phyloP scores from a whole-genome alignment of 495 filamentous ascomycete genomes.

The Usnea hakonensis region DNA sequence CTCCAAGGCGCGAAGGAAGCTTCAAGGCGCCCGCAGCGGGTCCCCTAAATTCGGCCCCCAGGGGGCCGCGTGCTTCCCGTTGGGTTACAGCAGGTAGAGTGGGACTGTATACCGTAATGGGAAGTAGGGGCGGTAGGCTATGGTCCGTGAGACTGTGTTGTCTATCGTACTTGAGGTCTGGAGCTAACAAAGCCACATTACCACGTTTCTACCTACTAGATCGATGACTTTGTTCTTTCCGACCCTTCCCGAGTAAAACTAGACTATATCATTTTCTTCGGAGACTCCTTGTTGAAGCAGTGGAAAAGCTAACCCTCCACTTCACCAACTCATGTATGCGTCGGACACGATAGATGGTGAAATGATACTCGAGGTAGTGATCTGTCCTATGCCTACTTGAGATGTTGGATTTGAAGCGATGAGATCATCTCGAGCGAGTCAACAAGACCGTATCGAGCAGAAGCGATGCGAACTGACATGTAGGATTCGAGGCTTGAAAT shows the following conservation, averaged over 20 bases:
- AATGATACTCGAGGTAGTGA: too few species aligned
- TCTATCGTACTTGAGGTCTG: not conserved
- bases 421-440: too few species aligned
- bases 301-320: not conserved
- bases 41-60: not conserved
- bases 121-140: too few species aligned
- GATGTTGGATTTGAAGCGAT: not conserved
- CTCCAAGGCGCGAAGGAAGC: not conserved
- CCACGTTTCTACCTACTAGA: too few species aligned
- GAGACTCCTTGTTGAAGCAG: not conserved
- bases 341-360: not conserved
- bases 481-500: not conserved
- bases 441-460: not conserved
- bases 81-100: too few species aligned
- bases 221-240: not conserved
- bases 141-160: too few species aligned
- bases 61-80: not conserved
- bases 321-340: not conserved
- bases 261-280: not conserved
- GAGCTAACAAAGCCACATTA: not conserved
- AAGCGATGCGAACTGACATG: not conserved
- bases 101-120: too few species aligned
- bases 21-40: not conserved
- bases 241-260: not conserved
- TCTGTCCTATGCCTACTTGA: too few species aligned